Evolutionary conservation across 768 basidiomycete genomes (phyloP), one percentile per base, ranked within the genome.

Genomic region (Agaricus subrufescens): DNA sequence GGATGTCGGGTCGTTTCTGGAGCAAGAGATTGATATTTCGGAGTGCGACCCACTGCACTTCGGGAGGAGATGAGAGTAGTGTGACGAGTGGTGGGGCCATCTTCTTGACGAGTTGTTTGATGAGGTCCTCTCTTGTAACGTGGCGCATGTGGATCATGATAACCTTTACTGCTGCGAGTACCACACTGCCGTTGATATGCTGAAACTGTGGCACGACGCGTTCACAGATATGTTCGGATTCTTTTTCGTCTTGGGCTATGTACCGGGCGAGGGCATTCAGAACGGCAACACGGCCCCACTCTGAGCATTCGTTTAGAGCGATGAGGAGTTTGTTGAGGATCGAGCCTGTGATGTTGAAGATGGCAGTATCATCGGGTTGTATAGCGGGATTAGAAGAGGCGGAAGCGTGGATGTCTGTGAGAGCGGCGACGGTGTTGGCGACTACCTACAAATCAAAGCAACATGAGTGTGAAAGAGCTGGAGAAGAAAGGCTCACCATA

Each of bases 161-260:
- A 46, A 94, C 96, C 80, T 95, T 95, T 62, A 98, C 87, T 14
- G 97, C 97, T 4, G 93, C 91, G n/a, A 99, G 78, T 2, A 99
- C 94, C 4, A 99, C 97, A 55, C 90, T 89, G 12, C 91, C 94
- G 62, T 99, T 99, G 27, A 85, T 89, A 66, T 99, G 97, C 70
- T 99, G 97, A 71, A 98, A 96, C 65, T 99, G 97, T 3, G 97
- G 97, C 40, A 98, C 89, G 11, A 98, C 96, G 29, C 97, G 86
- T 71, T 98, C 97, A 69, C 97, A 98, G 59, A 98, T 98, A 68
- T 98, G 96, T 66, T 99, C 97, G 67, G 91, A 91, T 75, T 99
- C 97, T 71, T 92, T 91, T 58, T 91, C 92, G 64, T 96, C 96
- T 40, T 80, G 76, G 0, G 94, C 83, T 37, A 77, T 77, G 70